Evolutionary conservation across 306 rosid species (phyloP).

Genomic region (Geum urbanum): DNA sequence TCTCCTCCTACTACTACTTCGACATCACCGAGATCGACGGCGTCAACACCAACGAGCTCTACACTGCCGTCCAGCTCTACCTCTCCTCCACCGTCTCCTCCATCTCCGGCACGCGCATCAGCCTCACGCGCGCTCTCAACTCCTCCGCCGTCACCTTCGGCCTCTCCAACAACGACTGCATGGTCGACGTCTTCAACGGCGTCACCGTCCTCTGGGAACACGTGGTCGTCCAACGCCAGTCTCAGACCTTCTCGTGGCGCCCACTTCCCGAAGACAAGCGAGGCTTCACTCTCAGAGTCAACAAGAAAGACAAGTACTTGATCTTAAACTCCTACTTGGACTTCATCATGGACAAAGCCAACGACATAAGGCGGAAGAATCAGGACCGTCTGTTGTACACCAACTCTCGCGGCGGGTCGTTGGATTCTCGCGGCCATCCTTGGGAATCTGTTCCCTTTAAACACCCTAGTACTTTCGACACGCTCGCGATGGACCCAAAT

Average conservation of each 20-base stretch:
- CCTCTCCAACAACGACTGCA: constrained; percentile 82
- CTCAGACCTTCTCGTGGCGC: constrained; percentile 83
- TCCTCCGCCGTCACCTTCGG: constrained; percentile 82
- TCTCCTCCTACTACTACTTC: constrained; percentile 79
- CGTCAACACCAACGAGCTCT: constrained; percentile 96
- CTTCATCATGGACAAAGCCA: constrained; percentile 74
- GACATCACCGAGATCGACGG: constrained; percentile 96
- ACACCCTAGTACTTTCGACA: constrained; percentile 90
- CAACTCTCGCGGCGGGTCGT: constrained; percentile 80
- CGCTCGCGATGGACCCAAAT: constrained; percentile 83
- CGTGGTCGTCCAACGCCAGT: constrained; percentile 67
- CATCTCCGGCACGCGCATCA: constrained; percentile 55
- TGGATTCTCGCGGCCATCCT: constrained; percentile 88
- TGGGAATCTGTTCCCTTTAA: constrained; percentile 98
- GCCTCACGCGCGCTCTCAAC: constrained; percentile 82
- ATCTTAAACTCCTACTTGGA: constrained; percentile 62
- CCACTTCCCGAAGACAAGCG: constrained; percentile 89
- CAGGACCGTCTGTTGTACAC: constrained; percentile 84
- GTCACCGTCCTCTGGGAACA: constrained; percentile 83
- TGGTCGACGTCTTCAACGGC: constrained; percentile 65
- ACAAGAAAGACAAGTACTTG: constrained; percentile 51
- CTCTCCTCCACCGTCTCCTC: constrained; percentile 76
- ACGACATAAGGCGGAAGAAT: constrained; percentile 69
- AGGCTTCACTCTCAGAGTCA: constrained; percentile 78
- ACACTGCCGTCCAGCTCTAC: constrained; percentile 96